Evolutionary conservation across 2,329 filamentous ascomycete species (phyloP), one percentile per base, ranked within the genome.

Genomic region (Nemania sp.): DNA sequence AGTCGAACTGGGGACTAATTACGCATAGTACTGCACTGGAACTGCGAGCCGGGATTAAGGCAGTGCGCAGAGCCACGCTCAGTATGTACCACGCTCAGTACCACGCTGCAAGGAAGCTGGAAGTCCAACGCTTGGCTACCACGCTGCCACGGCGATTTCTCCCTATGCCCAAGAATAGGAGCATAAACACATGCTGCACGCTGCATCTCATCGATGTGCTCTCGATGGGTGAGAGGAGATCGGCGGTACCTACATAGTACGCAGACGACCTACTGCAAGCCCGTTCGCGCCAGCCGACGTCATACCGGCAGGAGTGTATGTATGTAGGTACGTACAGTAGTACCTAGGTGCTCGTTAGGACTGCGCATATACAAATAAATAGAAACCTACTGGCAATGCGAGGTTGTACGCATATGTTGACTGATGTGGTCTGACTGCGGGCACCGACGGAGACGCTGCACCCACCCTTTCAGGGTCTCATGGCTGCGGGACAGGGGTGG

Each of bases 381-480:
- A n/a, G n/a, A n/a, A n/a, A n/a, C n/a, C n/a, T n/a, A n/a, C n/a
- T n/a, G n/a, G 43, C 48, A 39, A 37, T 36, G 34, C 22, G n/a
- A 33, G 30, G 30, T n/a, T 26, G 19, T 43, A n/a, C 30, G 31
- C 42, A 39, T 39, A 19, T 19, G 19, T 7, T 37, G 31, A 30
- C 33, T 43, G 31, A 36, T 50, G 47, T 24, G 30, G 40, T 15
- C n/a, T 6, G 39, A 37, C 24, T 41, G 30, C 39, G 40, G 41
- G 43, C 26, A 54, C 17, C 33, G 33, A 26, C 39, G 40, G 24
- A 36, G 40, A 19, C 22, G 15, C 30, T 50, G 46, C 46, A 37
- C 34, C 42, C 46, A 37, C 34, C 42, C 40, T 31, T 39, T 41
- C 15, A 23, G 42, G 51, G 39, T 52, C 47, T 28, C 48, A 49